Percentiles rank a stretch among this genome's conserved stretches.
Conservation (phyloP, 2,329 filamentous ascomycete species). For the Bipolaris gigantea region DNA sequence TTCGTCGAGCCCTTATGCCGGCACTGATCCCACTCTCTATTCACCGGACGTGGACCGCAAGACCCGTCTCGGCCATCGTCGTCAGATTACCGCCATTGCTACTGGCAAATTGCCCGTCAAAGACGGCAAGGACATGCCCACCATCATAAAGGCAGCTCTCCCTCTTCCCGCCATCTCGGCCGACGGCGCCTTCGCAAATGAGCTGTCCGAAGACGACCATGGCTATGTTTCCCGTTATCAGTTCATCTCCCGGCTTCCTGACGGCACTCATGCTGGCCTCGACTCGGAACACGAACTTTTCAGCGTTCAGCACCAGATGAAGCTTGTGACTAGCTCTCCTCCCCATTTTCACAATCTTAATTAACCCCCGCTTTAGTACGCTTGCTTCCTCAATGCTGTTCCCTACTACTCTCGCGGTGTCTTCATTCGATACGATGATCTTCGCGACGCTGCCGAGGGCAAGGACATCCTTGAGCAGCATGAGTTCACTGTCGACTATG, state of each 20-base stretch:
- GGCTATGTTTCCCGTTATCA: slow-evolving; percentile 34
- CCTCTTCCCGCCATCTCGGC: slow-evolving; percentile 18
- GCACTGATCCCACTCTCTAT: slow-evolving; percentile 35
- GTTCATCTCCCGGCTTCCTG: slow-evolving; percentile 22
- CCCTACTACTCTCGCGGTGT: slow-evolving; percentile 29
- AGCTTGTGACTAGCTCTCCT: slow-evolving; percentile 25
- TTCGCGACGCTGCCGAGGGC: slow-evolving; percentile 39
- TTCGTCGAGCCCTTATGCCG: slow-evolving; percentile 31
- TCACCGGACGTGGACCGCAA: slow-evolving; percentile 31
- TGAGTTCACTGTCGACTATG: slow-evolving; percentile 24
- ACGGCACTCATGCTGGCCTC: slow-evolving; percentile 25
- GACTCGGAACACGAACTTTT: slow-evolving; percentile 30
- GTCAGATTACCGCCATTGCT: slow-evolving; percentile 18
- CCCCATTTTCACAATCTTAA: slow-evolving; percentile 1
- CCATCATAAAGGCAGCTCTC: slow-evolving; percentile 14
- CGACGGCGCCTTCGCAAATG: slow-evolving; percentile 29
- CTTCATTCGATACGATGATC: slow-evolving; percentile 44
- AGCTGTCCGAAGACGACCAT: slow-evolving; percentile 23
- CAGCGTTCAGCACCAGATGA: slow-evolving; percentile 33
- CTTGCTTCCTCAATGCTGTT: slow-evolving; percentile 26
- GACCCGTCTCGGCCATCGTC: slow-evolving; percentile 13
- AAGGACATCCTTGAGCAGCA: slow-evolving; percentile 27
- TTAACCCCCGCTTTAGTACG: slow-evolving; percentile 31
- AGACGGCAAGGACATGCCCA: slow-evolving; percentile 7
- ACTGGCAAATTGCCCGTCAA: slow-evolving; percentile 8